Base-by-base conservation (phyloP, 129 eudicot species). In the Heracleum sosnowskyi region DNA sequence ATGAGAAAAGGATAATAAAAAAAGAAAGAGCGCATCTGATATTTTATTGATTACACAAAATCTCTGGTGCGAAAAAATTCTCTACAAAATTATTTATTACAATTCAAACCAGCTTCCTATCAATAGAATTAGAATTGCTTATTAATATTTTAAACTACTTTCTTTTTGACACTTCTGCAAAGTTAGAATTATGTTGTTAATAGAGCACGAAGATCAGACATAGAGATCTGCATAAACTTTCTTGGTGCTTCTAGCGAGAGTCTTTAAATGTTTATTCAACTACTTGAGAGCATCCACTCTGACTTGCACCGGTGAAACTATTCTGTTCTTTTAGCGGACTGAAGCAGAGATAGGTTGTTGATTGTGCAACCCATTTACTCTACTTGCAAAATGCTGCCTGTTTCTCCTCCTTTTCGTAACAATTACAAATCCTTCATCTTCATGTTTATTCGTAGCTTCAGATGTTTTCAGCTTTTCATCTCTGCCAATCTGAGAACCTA, bases 391-490 rank as follows among this genome's bases (percentile, higher is more conserved):
- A 63, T 87, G 91, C 84, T 89, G 97, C 62, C 91, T 83, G 83
- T 90, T 92, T 81, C 97, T 87, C 79, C 97, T 90, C 70, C 99
- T 80, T 85, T 86, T 96, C n/a, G 93, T 89, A 69, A 96, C 97
- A 75, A 92, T 82, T 76, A 92, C 91, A 78, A 96, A 96, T 28
- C 99, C 99, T 80, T 92, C 99, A 35, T 92, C 99, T 70, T 90
- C 90, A 3, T 41, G 73, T 79, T 86, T 86, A 39, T 77, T 82
- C 76, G 57, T 78, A 18, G 10, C 79, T n/a, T 84, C 81, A 0
- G 36, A 83, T 24, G 31, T 11, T 16, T 77, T 75, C 29, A 66
- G 68, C 75, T 46, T 55, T 33, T 86, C 83, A 22, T 73, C 53
- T 35, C 63, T 75, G 41, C 42, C 74, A 13, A 69, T 73, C 41